phyloP scores from a whole-genome alignment of 306 rosid species.

The Erythrophleum fordii region DNA sequence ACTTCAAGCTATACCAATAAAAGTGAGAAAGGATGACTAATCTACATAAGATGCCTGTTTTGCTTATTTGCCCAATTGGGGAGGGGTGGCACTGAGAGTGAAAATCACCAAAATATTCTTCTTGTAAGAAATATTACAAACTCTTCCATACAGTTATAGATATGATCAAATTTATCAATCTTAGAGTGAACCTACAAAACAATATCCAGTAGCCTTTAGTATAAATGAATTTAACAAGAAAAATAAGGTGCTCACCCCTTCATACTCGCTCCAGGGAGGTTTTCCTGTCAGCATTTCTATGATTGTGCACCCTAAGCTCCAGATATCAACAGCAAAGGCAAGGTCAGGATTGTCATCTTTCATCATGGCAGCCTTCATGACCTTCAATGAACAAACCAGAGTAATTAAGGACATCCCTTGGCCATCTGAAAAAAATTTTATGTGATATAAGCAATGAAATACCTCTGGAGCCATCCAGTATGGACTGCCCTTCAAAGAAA shows the following conservation, averaged over 20 bases:
- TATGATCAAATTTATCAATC: constrained; percentile 11
- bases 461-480: constrained; percentile 99
- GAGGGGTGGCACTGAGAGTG: neutral
- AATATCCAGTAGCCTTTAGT: constrained; percentile 19
- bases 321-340: constrained; percentile 91
- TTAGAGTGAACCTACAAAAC: constrained; percentile 5
- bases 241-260: constrained; percentile 64
- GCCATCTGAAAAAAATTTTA: constrained; percentile 23
- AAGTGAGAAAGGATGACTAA: constrained; percentile 10
- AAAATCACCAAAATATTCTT: neutral
- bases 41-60: neutral
- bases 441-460: constrained; percentile 36
- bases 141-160: neutral
- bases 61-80: neutral
- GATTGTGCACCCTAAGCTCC: constrained; percentile 98
- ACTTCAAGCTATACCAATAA: constrained; percentile 9
- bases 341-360: constrained; percentile 63
- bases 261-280: constrained; percentile 91
- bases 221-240: constrained; percentile 33
- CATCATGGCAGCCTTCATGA: constrained; percentile 83
- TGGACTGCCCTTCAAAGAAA: constrained; percentile 95
- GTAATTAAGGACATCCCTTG: constrained; percentile 19
- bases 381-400: constrained; percentile 54
- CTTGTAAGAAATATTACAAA: neutral
- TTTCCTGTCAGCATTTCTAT: constrained; percentile 91